Evolutionary conservation across 1,139 yeast species (phyloP).

Genomic region (Tardiomyces blankii): DNA sequence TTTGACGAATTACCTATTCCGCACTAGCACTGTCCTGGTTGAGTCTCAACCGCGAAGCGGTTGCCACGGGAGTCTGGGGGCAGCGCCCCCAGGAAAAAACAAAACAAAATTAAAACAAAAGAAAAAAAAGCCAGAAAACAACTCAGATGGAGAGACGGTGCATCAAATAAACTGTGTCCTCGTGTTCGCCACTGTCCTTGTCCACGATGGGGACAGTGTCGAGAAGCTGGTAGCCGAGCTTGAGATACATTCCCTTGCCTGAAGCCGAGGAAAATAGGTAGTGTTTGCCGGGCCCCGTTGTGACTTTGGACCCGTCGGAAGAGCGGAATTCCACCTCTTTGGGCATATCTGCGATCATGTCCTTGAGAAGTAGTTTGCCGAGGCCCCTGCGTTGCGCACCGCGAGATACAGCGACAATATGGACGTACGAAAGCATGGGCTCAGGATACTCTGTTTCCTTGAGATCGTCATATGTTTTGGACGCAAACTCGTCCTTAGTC

Average conservation of each 20-base stretch:
- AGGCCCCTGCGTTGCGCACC: neutral
- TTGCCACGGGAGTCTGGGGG: too few species aligned
- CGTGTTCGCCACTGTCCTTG: neutral
- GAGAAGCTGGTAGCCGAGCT: slow-evolving; percentile 7
- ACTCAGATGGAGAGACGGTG: neutral
- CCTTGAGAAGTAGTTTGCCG: neutral
- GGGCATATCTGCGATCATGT: neutral
- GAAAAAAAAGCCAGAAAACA: too few species aligned
- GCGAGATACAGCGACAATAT: neutral
- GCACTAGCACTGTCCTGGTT: too few species aligned
- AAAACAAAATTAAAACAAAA: neutral
- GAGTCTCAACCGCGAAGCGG: too few species aligned
- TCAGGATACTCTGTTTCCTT: slow-evolving; percentile 6
- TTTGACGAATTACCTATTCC: too few species aligned
- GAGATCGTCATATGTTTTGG: slow-evolving; percentile 7
- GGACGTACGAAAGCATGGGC: slow-evolving; percentile 2
- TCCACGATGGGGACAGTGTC: neutral
- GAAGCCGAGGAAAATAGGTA: slow-evolving; percentile 7
- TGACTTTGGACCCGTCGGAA: neutral
- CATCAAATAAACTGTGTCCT: neutral
- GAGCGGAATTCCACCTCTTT: neutral
- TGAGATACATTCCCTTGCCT: slow-evolving; percentile 7
- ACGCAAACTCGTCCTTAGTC: slow-evolving; percentile 6
- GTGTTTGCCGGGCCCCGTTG: slow-evolving; percentile 10
- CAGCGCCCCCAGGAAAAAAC: too few species aligned